Conservation (phyloP, 257 asterid species). For the Phtheirospermum japonicum region DNA sequence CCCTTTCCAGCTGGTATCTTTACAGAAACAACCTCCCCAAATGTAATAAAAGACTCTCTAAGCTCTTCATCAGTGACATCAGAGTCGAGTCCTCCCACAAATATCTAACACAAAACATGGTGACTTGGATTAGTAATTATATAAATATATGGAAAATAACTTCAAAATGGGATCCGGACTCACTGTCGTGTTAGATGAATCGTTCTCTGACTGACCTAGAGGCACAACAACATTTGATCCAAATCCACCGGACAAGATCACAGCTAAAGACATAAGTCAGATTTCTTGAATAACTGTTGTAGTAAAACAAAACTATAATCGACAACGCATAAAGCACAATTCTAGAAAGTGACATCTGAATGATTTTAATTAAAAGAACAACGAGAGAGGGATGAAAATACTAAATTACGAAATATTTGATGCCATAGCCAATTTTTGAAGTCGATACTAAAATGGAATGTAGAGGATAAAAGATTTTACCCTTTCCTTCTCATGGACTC, state of each 20-base stretch:
- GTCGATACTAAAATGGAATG: background rate
- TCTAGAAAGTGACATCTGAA: background rate
- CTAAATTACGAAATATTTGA: background rate
- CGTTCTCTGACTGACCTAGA: slow-evolving; percentile 53
- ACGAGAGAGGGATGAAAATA: slow-evolving; percentile 8
- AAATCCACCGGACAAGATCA: slow-evolving; percentile 58
- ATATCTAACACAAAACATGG: slow-evolving; percentile 35
- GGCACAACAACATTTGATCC: slow-evolving; percentile 42
- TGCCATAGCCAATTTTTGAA: background rate
- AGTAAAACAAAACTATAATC: background rate
- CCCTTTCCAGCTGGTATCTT: slow-evolving; percentile 84
- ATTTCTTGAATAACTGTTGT: slow-evolving; percentile 24
- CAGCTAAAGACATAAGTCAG: slow-evolving; percentile 39
- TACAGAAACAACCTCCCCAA: slow-evolving; percentile 71
- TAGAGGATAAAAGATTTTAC: background rate
- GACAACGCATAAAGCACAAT: background rate
- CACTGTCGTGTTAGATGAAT: slow-evolving; percentile 79
- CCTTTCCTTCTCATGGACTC: slow-evolving; percentile 6
- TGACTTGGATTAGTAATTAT: slow-evolving; percentile 1
- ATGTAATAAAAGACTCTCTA: slow-evolving; percentile 54
- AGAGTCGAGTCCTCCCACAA: slow-evolving; percentile 61
- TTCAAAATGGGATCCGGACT: slow-evolving; percentile 34
- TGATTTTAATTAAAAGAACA: slow-evolving; percentile 6
- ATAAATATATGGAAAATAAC: slow-evolving; percentile 19
- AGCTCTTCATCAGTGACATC: slow-evolving; percentile 73